phyloP scores from a whole-genome alignment of 768 basidiomycete genomes.

The Amanita molliuscula region DNA sequence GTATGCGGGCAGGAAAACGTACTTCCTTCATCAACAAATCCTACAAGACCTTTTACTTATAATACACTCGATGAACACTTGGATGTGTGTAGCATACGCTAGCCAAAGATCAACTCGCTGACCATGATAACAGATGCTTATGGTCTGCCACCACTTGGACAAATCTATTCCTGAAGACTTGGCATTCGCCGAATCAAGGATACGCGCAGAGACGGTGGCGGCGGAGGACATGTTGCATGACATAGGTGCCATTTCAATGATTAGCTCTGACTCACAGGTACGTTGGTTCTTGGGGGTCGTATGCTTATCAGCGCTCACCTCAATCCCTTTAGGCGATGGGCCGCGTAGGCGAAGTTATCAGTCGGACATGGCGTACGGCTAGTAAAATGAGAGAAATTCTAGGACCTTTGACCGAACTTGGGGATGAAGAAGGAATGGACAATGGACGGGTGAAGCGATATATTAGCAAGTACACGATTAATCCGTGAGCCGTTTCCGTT shows the following conservation, averaged over 20 bases:
- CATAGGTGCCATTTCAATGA: constrained; percentile 91
- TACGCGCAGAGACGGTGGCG: constrained; percentile 92
- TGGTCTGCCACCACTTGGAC: constrained; percentile 99
- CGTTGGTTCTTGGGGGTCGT: not conserved
- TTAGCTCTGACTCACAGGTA: constrained; percentile 83
- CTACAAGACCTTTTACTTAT: constrained; percentile 81
- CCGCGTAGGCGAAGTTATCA: constrained; percentile 88
- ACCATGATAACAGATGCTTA: constrained; percentile 98
- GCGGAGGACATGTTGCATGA: constrained; percentile 96
- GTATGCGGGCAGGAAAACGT: constrained; percentile 87
- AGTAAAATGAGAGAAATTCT: constrained; percentile 81
- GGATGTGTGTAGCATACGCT: constrained; percentile 48
- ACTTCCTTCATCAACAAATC: constrained; percentile 93
- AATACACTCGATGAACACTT: constrained; percentile 97
- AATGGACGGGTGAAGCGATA: constrained; percentile 93
- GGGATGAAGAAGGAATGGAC: constrained; percentile 62
- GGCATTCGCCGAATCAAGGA: constrained; percentile 93
- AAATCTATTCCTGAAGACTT: constrained; percentile 87
- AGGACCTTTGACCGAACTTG: constrained; percentile 63
- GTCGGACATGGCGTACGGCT: constrained; percentile 93
- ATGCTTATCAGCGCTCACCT: not conserved
- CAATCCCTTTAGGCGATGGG: constrained; percentile 66
- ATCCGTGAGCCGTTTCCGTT: constrained; percentile 57
- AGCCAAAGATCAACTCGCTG: not conserved
- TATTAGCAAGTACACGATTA: constrained; percentile 93